Conservation (phyloP, 1,284 basidiomycete genomes). For the Hypsizygus ulmarius region DNA sequence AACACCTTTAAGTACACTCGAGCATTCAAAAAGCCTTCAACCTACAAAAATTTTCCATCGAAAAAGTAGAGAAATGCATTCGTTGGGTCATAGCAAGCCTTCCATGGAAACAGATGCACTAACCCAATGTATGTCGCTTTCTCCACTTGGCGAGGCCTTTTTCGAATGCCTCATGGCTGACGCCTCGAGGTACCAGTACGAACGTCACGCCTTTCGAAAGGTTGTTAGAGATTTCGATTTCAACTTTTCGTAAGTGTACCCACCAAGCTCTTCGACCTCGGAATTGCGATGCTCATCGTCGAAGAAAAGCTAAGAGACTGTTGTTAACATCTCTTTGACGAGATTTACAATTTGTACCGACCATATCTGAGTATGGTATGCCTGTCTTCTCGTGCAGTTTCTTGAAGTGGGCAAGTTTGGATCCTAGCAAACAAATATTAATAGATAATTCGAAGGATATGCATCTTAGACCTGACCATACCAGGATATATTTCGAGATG, state of each 20-base stretch:
- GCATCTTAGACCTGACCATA: conserved; percentile 44
- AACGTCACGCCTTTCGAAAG: conserved; percentile 68
- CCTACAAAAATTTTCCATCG: no score
- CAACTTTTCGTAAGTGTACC: conserved; percentile 11
- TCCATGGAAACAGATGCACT: not conserved
- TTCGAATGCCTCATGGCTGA: conserved; percentile 56
- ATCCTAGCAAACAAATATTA: conserved; percentile 39
- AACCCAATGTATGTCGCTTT: conserved; percentile 31
- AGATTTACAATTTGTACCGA: conserved; percentile 23
- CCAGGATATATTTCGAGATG: not conserved
- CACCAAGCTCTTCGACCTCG: conserved; percentile 73
- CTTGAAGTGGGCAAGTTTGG: conserved; percentile 81
- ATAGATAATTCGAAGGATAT: no score
- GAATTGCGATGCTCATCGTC: conserved; percentile 79
- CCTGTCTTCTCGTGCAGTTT: conserved; percentile 72
- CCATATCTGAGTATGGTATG: conserved; percentile 82
- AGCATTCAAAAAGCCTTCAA: no score
- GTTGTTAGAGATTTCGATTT: conserved; percentile 4
- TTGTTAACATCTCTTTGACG: conserved; percentile 4
- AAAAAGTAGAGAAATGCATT: no score
- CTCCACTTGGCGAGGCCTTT: conserved; percentile 64
- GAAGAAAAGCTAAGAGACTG: conserved; percentile 64
- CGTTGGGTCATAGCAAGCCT: no score
- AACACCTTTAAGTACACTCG: no score
- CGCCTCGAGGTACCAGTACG: conserved; percentile 49